A percentile compares a stretch with the other conserved stretches of the same genome.
Evolutionary conservation across 1,139 yeast genomes (phyloP).

Genomic region (Geotrichum klebahnii): DNA sequence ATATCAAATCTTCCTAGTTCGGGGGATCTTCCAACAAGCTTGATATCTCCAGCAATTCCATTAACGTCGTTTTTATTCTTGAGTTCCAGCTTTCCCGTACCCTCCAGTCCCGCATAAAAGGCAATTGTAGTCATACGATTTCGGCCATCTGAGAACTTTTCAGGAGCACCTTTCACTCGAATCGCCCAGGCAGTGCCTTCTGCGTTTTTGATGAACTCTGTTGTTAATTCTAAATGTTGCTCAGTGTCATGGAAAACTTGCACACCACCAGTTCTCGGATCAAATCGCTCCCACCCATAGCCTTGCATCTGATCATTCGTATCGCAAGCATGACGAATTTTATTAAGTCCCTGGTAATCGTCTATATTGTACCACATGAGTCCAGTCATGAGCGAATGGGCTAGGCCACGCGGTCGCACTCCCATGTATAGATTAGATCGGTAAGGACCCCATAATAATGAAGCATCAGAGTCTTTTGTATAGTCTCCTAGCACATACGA

Average conservation of each 20-base stretch:
- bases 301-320: constrained; percentile 65
- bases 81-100: constrained; percentile 42
- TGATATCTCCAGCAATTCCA: constrained; percentile 37
- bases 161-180: constrained; percentile 60
- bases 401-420: constrained; percentile 63
- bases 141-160: constrained; percentile 36
- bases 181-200: constrained; percentile 71
- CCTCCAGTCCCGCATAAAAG: constrained; percentile 74
- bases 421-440: constrained; percentile 85
- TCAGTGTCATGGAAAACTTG: constrained; percentile 69
- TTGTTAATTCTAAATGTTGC: constrained; percentile 57
- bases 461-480: constrained; percentile 40
- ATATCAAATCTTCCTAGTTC: constrained; percentile 39
- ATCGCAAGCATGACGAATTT: constrained; percentile 75
- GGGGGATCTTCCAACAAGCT: constrained; percentile 36
- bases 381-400: constrained; percentile 76
- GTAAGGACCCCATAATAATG: constrained; percentile 87
- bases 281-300: constrained; percentile 84
- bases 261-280: constrained; percentile 82
- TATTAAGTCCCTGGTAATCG: constrained; percentile 51
- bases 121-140: constrained; percentile 52
- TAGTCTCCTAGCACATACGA: constrained; percentile 31
- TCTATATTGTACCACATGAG: constrained; percentile 84
- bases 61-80: constrained; percentile 26
- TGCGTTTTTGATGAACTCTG: constrained; percentile 70